These are phyloP conservation scores for Ensete glaucum DNA, from an alignment of 176 grass and related monocot genomes.

Conservation along the genomic window DNA sequence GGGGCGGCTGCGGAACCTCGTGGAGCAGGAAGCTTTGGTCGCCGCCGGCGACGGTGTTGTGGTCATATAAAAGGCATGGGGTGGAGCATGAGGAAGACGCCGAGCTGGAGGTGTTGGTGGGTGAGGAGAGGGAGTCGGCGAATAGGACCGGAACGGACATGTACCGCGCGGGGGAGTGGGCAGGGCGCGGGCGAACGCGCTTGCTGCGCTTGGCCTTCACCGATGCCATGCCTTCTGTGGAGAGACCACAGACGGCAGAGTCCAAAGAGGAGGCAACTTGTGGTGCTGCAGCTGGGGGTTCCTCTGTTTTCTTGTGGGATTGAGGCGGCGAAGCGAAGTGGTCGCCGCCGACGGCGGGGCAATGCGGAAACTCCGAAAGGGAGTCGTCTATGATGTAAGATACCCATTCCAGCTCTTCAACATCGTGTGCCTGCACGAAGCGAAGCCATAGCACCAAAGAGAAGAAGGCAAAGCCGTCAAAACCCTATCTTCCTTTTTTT, in stretches of 20 bases:
- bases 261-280: conserved; percentile 10
- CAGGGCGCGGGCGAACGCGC: conserved; percentile 24
- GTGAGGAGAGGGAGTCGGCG: conserved; percentile 26
- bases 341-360: conserved; percentile 6
- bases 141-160: conserved; percentile 29
- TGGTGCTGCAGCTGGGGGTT: not conserved
- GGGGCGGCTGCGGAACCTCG: not conserved
- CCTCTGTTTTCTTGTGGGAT: not conserved
- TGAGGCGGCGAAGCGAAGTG: conserved; percentile 13
- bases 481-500: too few relatives aligned
- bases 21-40: conserved; percentile 5
- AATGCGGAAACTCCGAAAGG: conserved; percentile 45
- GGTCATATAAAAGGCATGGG: conserved; percentile 8
- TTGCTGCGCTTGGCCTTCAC: conserved; percentile 86
- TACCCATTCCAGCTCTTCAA: conserved; percentile 86
- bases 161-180: conserved; percentile 11
- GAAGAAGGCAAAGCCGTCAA: not conserved
- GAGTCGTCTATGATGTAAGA: conserved; percentile 91
- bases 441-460: conserved; percentile 14
- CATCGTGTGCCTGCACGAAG: conserved; percentile 51
- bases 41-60: too few relatives aligned
- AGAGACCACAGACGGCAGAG: conserved; percentile 49
- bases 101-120: conserved; percentile 40
- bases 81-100: conserved; percentile 48
- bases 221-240: conserved; percentile 51